phyloP scores from a whole-genome alignment of 1,284 basidiomycete genomes.

The Flammula alnicola region DNA sequence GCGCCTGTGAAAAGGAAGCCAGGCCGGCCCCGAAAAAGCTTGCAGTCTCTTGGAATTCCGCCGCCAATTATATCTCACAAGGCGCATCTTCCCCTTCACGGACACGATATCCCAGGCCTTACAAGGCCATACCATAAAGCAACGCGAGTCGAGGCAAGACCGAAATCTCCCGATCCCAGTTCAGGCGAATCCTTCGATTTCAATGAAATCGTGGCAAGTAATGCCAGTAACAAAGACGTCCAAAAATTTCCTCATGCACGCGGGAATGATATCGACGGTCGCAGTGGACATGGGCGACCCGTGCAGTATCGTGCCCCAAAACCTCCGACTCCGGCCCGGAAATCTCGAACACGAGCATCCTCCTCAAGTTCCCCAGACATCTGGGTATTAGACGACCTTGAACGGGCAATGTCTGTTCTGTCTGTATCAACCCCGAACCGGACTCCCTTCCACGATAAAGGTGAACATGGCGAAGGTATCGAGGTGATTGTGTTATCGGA shows the following conservation, averaged over 20 bases:
- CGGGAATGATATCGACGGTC: background rate
- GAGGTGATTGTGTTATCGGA: constrained; percentile 21
- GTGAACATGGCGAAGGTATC: background rate
- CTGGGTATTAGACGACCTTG: constrained; percentile 7
- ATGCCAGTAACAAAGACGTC: background rate
- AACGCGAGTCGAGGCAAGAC: background rate
- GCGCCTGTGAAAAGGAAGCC: constrained; percentile 13
- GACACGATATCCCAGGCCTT: background rate
- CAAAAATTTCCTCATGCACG: constrained; percentile 3
- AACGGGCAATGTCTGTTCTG: constrained; percentile 15
- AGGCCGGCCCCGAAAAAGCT: constrained; percentile 21
- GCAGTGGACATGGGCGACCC: background rate
- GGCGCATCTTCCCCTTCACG: background rate
- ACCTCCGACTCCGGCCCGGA: background rate
- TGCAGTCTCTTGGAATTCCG: background rate
- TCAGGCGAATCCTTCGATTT: constrained; percentile 7
- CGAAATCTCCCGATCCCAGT: background rate
- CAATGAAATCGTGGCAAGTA: background rate
- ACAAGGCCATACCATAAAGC: background rate
- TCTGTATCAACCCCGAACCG: constrained; percentile 14
- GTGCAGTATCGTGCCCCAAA: constrained; percentile 2
- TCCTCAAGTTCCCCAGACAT: background rate
- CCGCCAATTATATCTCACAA: background rate
- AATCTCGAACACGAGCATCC: no score
- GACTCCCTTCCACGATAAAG: background rate